Percentiles rank a stretch among this genome's conserved stretches.
Conservation (phyloP, 2,329 filamentous ascomycete genomes). For the Pseudogymnoascus sp. region DNA sequence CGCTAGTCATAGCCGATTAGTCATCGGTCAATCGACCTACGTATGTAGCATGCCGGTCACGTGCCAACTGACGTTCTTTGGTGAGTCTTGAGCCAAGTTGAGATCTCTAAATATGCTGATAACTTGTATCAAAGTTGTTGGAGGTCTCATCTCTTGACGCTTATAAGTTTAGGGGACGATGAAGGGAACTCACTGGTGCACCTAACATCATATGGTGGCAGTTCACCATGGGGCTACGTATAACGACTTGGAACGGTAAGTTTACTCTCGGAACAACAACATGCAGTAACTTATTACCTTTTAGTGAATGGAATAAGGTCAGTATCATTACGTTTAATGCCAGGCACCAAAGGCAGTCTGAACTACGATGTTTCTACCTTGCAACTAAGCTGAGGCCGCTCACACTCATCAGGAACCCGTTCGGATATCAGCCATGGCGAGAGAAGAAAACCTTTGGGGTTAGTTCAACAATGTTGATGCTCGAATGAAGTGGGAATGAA, state of each 20-base stretch:
- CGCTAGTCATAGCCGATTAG: conserved; percentile 6
- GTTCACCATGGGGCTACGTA: conserved; percentile 59
- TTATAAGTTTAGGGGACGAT: not conserved
- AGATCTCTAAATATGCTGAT: not conserved
- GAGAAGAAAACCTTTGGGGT: conserved; percentile 63
- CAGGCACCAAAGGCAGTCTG: not conserved
- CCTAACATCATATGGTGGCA: not conserved
- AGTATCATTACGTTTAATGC: conserved; percentile 11
- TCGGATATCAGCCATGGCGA: conserved; percentile 77
- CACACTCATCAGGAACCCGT: conserved; percentile 57
- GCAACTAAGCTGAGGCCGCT: not conserved
- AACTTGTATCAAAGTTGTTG: not conserved
- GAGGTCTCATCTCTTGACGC: not conserved
- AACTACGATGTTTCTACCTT: not conserved
- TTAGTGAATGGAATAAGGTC: conserved; percentile 74
- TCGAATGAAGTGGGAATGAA: not conserved
- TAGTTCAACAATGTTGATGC: conserved; percentile 13
- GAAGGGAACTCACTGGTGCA: not conserved
- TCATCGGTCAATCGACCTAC: not conserved
- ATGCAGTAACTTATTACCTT: conserved; percentile 15
- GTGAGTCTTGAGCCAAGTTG: not conserved
- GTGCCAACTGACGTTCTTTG: not conserved
- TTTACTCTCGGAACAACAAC: not conserved
- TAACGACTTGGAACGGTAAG: conserved; percentile 81
- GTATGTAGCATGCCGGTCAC: not conserved